Percentiles rank a stretch among this genome's conserved stretches.
phyloP scores from a whole-genome alignment of 257 asterid genomes.

The Fraxinus quadrangulata region DNA sequence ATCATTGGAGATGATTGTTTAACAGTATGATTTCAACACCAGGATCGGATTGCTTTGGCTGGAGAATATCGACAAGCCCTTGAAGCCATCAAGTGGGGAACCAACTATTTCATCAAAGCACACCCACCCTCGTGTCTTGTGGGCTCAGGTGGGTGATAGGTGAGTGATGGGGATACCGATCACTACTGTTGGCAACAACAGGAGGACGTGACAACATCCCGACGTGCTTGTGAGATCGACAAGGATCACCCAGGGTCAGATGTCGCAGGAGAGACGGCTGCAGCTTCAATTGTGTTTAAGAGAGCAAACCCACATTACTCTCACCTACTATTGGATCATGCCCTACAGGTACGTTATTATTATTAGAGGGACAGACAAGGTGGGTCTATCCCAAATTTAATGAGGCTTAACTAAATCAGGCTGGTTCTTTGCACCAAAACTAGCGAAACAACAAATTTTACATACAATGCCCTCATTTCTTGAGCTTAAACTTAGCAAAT shows the following conservation, averaged over 20 bases:
- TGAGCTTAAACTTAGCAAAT: too few species aligned
- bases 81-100: conserved; percentile 89
- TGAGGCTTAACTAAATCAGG: conserved; percentile 23
- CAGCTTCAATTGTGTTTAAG: conserved; percentile 62
- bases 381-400: conserved; percentile 22
- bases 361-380: conserved; percentile 35
- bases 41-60: conserved; percentile 55
- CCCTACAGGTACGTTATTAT: conserved; percentile 58
- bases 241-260: conserved; percentile 63
- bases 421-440: conserved; percentile 4
- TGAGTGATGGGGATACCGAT: conserved; percentile 77
- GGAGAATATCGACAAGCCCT: conserved; percentile 69
- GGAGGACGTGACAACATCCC: conserved; percentile 77
- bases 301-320: conserved; percentile 66
- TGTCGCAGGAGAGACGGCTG: conserved; percentile 71
- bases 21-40: conserved; percentile 52
- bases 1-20: too few species aligned
- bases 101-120: conserved; percentile 91
- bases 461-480: too few species aligned
- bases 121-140: conserved; percentile 74
- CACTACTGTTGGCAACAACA: conserved; percentile 79
- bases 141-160: conserved; percentile 98
- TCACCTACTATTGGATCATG: conserved; percentile 65
- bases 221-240: conserved; percentile 65
- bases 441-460: not conserved